Conservation (phyloP, 768 basidiomycete genomes). For the Pleurotus djamor region DNA sequence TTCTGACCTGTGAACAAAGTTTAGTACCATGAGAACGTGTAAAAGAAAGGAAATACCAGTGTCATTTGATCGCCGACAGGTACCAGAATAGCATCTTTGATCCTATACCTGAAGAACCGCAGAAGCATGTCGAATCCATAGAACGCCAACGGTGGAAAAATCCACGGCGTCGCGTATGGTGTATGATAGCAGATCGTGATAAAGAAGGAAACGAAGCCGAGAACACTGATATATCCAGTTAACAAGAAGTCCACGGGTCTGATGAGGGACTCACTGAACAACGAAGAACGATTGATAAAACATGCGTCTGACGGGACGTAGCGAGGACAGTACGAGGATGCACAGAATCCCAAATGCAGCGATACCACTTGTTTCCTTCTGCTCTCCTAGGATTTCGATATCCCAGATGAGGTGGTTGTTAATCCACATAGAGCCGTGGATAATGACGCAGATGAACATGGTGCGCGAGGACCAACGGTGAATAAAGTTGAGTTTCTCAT, state of each 20-base stretch:
- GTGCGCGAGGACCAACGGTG: conserved; percentile 68
- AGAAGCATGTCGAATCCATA: conserved; percentile 76
- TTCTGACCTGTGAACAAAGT: conserved; percentile 49
- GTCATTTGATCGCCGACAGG: conserved; percentile 70
- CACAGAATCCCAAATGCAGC: conserved; percentile 65
- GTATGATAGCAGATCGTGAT: conserved; percentile 85
- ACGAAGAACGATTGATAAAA: conserved; percentile 72
- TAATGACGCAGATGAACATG: conserved; percentile 47
- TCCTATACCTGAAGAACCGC: too few species aligned
- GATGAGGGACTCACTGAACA: conserved; percentile 77
- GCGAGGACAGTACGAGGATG: conserved; percentile 60
- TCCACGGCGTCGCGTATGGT: conserved; percentile 77
- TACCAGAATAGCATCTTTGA: conserved; percentile 73
- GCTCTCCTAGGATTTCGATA: conserved; percentile 59
- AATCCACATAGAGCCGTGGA: conserved; percentile 76
- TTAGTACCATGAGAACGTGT: too few species aligned
- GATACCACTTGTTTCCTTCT: conserved; percentile 77
- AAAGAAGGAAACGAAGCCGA: conserved; percentile 57
- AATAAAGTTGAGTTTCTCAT: conserved; percentile 72
- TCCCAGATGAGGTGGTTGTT: conserved; percentile 59
- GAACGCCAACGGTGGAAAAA: conserved; percentile 79
- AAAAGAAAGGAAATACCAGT: too few species aligned
- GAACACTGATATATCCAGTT: conserved; percentile 30
- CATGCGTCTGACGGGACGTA: conserved; percentile 57
- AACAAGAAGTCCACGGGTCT: background rate